Evolutionary conservation across 164 flowering plant species (phyloP).

Genomic region (Dillenia turbinata): DNA sequence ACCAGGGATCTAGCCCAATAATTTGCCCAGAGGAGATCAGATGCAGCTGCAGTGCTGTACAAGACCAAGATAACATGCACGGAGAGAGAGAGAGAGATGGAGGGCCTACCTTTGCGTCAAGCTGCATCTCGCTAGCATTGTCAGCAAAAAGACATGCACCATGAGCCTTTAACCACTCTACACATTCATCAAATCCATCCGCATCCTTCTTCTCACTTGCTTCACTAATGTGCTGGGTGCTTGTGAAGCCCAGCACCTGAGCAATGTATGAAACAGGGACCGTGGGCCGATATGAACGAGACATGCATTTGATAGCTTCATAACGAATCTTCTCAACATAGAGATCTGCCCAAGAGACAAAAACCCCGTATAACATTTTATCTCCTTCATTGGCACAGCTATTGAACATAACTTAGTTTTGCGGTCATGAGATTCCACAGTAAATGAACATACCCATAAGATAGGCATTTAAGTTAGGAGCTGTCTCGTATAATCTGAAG

Average conservation of each 20-base stretch:
- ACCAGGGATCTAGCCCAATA: no score
- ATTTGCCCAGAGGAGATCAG: no score
- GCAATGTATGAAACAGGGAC: constrained; percentile 74
- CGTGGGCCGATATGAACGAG: constrained; percentile 88
- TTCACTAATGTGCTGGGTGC: constrained; percentile 25
- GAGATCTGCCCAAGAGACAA: constrained; percentile 50
- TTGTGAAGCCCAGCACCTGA: constrained; percentile 70
- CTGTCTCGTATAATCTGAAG: constrained; percentile 78
- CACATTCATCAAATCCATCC: constrained; percentile 74
- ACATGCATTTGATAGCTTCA: constrained; percentile 83
- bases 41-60: no score
- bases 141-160: constrained; percentile 73
- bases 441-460: constrained; percentile 69
- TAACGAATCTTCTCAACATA: constrained; percentile 91
- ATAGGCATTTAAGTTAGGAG: constrained; percentile 73
- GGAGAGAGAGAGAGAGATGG: no score
- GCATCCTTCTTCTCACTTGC: constrained; percentile 40
- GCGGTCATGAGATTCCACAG: neutral
- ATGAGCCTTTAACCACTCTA: constrained; percentile 91
- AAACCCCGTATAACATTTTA: neutral
- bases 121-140: constrained; percentile 58
- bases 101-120: constrained; percentile 81
- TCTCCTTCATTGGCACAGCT: neutral
- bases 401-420: neutral
- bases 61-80: no score